Evolutionary conservation across 441 rosid species (phyloP).

Genomic region (Omphalea diandra): DNA sequence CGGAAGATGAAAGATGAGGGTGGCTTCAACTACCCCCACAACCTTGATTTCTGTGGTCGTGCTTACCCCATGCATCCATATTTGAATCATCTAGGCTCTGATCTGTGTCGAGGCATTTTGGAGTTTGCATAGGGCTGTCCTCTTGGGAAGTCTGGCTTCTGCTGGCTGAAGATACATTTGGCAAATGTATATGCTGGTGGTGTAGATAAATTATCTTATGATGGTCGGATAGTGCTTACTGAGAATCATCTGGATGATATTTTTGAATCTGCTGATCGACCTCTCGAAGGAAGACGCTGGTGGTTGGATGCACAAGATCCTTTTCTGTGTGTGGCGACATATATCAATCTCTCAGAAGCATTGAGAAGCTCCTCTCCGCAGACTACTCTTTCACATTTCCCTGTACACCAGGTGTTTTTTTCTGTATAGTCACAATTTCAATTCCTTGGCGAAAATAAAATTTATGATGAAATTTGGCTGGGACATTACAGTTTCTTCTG

Average conservation of each 20-base stretch:
- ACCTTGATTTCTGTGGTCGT: slow-evolving; percentile 98
- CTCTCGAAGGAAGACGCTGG: slow-evolving; percentile 93
- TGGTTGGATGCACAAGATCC: slow-evolving; percentile 99
- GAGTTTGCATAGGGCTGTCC: slow-evolving; percentile 95
- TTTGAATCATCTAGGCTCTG: slow-evolving; percentile 98
- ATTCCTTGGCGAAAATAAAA: slow-evolving; percentile 6
- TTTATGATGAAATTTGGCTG: background rate
- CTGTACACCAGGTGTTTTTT: slow-evolving; percentile 83
- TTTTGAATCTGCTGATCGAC: slow-evolving; percentile 88
- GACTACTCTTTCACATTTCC: slow-evolving; percentile 68
- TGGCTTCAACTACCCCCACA: slow-evolving; percentile 95
- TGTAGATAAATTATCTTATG: slow-evolving; percentile 86
- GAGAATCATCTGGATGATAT: slow-evolving; percentile 90
- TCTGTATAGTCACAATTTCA: background rate
- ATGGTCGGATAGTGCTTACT: slow-evolving; percentile 73
- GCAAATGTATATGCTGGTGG: slow-evolving; percentile 94
- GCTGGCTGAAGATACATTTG: slow-evolving; percentile 96
- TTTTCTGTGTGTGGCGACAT: slow-evolving; percentile 91
- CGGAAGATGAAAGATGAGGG: slow-evolving; percentile 92
- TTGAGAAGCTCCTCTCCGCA: slow-evolving; percentile 82
- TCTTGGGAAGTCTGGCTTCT: slow-evolving; percentile 80
- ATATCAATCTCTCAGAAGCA: slow-evolving; percentile 88
- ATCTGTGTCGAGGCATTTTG: slow-evolving; percentile 91
- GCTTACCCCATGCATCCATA: slow-evolving; percentile 99
- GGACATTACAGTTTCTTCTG: too few relatives aligned